Evolutionary conservation across 1,139 yeast species (phyloP).

Genomic region (Yamadazyma epiphylla): DNA sequence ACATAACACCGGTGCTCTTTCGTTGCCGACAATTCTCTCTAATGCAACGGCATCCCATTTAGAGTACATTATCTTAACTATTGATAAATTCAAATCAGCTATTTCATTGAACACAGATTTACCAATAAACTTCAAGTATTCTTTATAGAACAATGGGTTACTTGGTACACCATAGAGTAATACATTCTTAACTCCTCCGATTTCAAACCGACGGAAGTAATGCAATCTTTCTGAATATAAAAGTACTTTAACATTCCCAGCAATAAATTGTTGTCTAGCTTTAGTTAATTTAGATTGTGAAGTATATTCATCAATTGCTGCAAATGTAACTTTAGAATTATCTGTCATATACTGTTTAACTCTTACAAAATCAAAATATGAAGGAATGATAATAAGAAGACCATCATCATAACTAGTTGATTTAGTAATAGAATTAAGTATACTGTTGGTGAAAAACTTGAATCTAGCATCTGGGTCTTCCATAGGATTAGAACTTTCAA

Average conservation of each 20-base stretch:
- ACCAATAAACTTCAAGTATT: slow-evolving; percentile 56
- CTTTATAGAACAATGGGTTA: slow-evolving; percentile 80
- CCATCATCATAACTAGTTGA: slow-evolving; percentile 66
- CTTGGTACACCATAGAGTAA: slow-evolving; percentile 82
- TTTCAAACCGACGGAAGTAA: slow-evolving; percentile 80
- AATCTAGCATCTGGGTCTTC: slow-evolving; percentile 79
- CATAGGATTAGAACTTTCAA: slow-evolving; percentile 53
- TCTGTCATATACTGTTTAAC: slow-evolving; percentile 68
- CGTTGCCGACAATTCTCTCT: slow-evolving; percentile 84
- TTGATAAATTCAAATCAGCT: slow-evolving; percentile 61
- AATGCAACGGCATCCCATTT: slow-evolving; percentile 78
- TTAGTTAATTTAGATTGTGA: slow-evolving; percentile 66
- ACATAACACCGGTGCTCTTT: slow-evolving; percentile 65
- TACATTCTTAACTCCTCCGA: slow-evolving; percentile 82
- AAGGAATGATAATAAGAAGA: slow-evolving; percentile 74
- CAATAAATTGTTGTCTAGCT: slow-evolving; percentile 63
- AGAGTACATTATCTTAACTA: slow-evolving; percentile 65
- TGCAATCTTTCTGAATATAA: slow-evolving; percentile 92
- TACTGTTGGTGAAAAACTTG: slow-evolving; percentile 69
- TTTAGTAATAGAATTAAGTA: slow-evolving; percentile 65
- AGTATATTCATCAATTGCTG: slow-evolving; percentile 79
- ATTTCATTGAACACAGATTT: slow-evolving; percentile 41
- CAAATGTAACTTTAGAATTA: slow-evolving; percentile 59
- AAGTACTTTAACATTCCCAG: slow-evolving; percentile 66
- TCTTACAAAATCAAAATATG: slow-evolving; percentile 82